Evolutionary conservation across 352 stramenopile genomes (phyloP), one percentile per base, ranked within the genome.

Genomic region (Phytophthora pistaciae): DNA sequence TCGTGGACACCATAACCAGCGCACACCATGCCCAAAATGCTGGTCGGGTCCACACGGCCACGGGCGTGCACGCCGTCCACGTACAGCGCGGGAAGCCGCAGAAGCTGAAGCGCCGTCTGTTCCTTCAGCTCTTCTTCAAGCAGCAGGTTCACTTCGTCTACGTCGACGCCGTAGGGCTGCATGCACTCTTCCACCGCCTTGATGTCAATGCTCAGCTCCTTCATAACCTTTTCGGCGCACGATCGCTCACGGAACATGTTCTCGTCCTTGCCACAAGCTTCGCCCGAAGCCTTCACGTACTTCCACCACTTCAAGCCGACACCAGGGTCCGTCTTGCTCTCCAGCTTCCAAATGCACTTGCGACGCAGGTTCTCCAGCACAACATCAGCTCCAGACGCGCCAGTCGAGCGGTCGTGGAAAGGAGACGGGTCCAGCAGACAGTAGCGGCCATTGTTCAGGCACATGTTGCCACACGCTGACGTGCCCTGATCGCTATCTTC

Each of bases 401-500:
- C 97, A 11, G 76, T 75, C 33, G 97, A 88, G 38, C 95, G 87
- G 69, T 99, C 91, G 71, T 99, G 96, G 80, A 99, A 98, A 38
- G 97, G 97, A 20, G 89, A 96, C 21, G 89, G 89, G 60, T 99
- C 97, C 42, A 98, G 86, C 27, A 98, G 85, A 80, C 97, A 99
- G 80, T 99, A 99, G 55, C 97, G 90, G 14, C 97, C 97, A 68
- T 96, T 93, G 84, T 99, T 99, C 21, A 98, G 95, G 76, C 97
- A 99, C 72, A 99, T 94, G 75, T 98, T 99, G 66, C 93, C 96
- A 76, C 97, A 99, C 31, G 91, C 84, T 60, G 97, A 85, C 38
- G 84, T 68, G 18, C 63, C 74, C 36, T 74, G 52, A 55, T 82
- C 87, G 38, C 92, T 78, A 27, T 91, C 67, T 31, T 88, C 83